Percentiles rank a stretch among this genome's conserved stretches.
phyloP scores from a whole-genome alignment of 1,284 basidiomycete species.

The Trichosporon inkin region DNA sequence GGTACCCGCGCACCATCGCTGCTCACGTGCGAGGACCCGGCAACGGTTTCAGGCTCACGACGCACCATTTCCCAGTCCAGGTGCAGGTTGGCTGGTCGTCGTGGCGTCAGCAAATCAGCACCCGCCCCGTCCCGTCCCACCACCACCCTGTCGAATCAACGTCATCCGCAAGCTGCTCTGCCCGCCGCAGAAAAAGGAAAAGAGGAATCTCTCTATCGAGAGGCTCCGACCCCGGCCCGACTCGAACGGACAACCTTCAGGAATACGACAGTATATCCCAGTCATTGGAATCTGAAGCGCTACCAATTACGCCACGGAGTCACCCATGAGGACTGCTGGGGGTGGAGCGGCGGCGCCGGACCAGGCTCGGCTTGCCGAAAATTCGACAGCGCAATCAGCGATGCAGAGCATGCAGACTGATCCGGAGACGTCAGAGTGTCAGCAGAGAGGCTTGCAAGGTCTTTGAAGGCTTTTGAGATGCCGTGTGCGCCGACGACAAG shows the following conservation, averaged over 20 bases:
- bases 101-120: not conserved
- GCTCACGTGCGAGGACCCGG: no score
- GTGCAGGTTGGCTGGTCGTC: no score
- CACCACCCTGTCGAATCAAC: not conserved
- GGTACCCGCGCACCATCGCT: no score
- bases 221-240: slow-evolving; percentile 9
- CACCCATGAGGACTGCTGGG: not conserved
- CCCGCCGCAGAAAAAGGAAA: not conserved
- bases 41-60: no score
- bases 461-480: no score
- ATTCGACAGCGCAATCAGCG: not conserved
- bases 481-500: no score
- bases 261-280: slow-evolving; percentile 5
- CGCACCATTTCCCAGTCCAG: not conserved
- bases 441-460: no score
- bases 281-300: slow-evolving; percentile 9
- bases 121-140: not conserved
- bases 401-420: not conserved
- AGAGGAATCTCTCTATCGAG: slow-evolving; percentile 10
- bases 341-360: not conserved
- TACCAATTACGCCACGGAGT: slow-evolving; percentile 9
- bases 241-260: slow-evolving; percentile 9
- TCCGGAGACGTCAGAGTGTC: not conserved
- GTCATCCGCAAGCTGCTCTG: not conserved
- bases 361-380: no score